Base-by-base conservation (phyloP, 805 yeast genomes). In the Cyberlindnera amylophila region DNA sequence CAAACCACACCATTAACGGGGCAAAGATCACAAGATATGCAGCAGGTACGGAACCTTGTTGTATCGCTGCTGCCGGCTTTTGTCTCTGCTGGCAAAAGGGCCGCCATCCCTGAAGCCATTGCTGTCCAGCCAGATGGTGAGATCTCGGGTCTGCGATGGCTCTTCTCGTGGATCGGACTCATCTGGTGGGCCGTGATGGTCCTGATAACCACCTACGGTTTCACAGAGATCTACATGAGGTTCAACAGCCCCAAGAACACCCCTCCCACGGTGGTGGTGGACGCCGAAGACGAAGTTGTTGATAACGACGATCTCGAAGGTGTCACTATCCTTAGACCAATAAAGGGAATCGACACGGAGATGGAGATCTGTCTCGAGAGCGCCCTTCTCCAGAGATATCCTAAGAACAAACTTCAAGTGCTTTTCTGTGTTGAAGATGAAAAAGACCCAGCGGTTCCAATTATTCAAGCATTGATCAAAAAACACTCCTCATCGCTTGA, bases 311-410 rank as follows among this genome's bases (percentile, higher is more conserved):
- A 70, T 5, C 23, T 76, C 1, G 79, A 76, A 44, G 82, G 86
- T 7, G 96, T 88, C 15, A 76, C 93, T 1, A 85, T 89, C 19
- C 58, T 88, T 28, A 65, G 96, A 24, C 96, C 96, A 0, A 69
- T 88, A 45, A 86, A 86, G 56, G 96, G 96, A 14, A 65, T 86
- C 14, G 96, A 88, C 59, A 76, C 89, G 1, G 90, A 82, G 50
- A 70, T 87, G 63, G 74, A 70, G 30, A 61, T 72, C 10, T 87
- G 96, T 57, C 64, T 89, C 30, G 77, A 76, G 43, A 74, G 85
- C 23, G 76, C 88, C 5, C 76, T 87, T 44, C 61, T 67, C 33
- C 96, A 88, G 58, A 69, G 74, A 15, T 86, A 86, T 52, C 87
- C 93, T 0, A 34, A 40, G 1, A 63, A 69, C 16, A 74, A 71